Conservation (phyloP, 305 asterid species). For the Fraxinus albicans region DNA sequence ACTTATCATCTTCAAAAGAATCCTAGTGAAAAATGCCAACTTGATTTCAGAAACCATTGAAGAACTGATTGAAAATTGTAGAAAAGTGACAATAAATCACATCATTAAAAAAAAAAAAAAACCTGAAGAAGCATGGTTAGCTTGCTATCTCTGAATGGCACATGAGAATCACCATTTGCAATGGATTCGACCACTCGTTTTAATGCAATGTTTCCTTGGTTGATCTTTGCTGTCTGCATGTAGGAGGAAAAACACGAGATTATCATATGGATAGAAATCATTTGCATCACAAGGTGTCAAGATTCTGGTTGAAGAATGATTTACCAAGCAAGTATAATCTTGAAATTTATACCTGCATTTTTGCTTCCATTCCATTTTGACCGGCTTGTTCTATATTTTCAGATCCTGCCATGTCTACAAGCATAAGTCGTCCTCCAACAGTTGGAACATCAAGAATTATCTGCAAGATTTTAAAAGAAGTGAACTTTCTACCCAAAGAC, state of each 20-base stretch:
- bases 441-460: slow-evolving; percentile 94
- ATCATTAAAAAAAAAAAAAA: neutral
- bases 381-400: slow-evolving; percentile 98
- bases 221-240: slow-evolving; percentile 85
- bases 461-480: slow-evolving; percentile 32
- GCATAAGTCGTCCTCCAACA: slow-evolving; percentile 92
- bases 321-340: neutral
- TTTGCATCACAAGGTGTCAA: neutral
- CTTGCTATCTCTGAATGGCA: slow-evolving; percentile 97
- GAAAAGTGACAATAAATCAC: neutral
- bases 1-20: slow-evolving; percentile 87
- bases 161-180: slow-evolving; percentile 94
- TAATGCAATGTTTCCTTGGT: slow-evolving; percentile 85
- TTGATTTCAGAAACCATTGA: slow-evolving; percentile 6
- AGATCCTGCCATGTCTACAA: slow-evolving; percentile 99
- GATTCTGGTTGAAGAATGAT: neutral
- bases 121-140: slow-evolving; percentile 99
- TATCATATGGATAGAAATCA: neutral
- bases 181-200: slow-evolving; percentile 95
- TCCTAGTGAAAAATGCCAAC: slow-evolving; percentile 44
- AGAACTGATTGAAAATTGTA: slow-evolving; percentile 2
- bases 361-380: slow-evolving; percentile 86
- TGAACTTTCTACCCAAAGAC: neutral
- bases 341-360: slow-evolving; percentile 64
- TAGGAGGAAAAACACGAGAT: neutral